Evolutionary conservation across 768 basidiomycete genomes (phyloP).

Genomic region (Tubosaeta sp.): DNA sequence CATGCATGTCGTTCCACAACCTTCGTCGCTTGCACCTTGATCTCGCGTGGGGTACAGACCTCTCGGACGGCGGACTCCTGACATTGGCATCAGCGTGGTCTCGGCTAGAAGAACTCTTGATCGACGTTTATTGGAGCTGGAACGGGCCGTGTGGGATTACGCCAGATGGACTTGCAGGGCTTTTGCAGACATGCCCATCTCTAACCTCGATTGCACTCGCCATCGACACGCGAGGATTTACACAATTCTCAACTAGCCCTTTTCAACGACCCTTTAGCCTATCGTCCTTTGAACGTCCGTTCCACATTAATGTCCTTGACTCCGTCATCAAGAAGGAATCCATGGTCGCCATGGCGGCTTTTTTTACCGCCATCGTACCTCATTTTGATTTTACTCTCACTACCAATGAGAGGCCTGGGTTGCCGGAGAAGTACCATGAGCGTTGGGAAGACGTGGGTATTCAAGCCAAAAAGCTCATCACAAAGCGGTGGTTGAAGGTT

Average conservation of each 20-base stretch:
- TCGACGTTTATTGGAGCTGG: slow-evolving; percentile 11
- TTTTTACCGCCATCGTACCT: neutral
- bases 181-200: neutral
- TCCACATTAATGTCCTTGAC: slow-evolving; percentile 1
- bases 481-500: too few relatives aligned
- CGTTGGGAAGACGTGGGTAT: too few relatives aligned
- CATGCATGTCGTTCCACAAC: neutral
- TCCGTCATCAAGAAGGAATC: neutral
- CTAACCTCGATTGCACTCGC: neutral
- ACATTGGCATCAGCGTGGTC: slow-evolving; percentile 7
- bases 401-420: too few relatives aligned
- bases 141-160: slow-evolving; percentile 1
- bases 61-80: slow-evolving; percentile 1
- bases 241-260: neutral
- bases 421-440: too few relatives aligned
- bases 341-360: neutral
- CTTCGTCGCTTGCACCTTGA: neutral
- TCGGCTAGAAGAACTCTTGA: neutral
- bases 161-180: neutral
- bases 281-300: neutral
- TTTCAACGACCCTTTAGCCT: too few relatives aligned
- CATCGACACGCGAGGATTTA: slow-evolving; percentile 1
- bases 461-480: too few relatives aligned
- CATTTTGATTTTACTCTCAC: neutral
- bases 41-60: neutral